Evolutionary conservation across 345 rosid species (phyloP), one percentile per base, ranked within the genome.

Genomic region (Odontarrhena argentea): DNA sequence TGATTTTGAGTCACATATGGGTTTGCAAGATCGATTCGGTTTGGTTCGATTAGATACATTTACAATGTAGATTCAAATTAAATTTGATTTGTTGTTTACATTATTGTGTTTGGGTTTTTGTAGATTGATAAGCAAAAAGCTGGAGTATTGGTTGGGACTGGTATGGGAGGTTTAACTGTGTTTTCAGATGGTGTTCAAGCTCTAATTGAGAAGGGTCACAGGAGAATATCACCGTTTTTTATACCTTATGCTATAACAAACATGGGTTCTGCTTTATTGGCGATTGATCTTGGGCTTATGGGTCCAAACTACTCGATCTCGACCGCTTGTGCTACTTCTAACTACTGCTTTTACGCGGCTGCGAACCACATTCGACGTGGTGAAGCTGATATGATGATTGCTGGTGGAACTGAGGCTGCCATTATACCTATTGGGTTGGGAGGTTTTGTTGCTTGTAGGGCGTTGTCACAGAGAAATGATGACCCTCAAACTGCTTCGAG

Each of bases 321-420:
- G 59, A 87, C 97, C 60, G 97, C 99, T 30, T 95, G 97, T 75
- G 96, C 97, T 13, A 91, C 99, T 30, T 95, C 99, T 43, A 95
- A 94, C 74, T 91, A 83, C 73, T 95, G 99, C 83, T 89, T 95
- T 73, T 91, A 87, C 60, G 96, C 96, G 67, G 99, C 99, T 80
- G 97, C 99, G 12, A 91, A 95, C 57, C 96, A 91, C 79, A 95
- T 91, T 62, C 99, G 93, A 28, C 90, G 94, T n/a, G 97, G 96
- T 35, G 98, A 91, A 85, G 99, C 98, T 71, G 98, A 95, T 73
- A 61, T 95, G 86, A 95, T 95, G 91, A 63, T 95, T 80, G 96
- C 99, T 65, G 99, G 99, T 67, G 97, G 99, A 77, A 91, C 96
- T 18, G 99, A 91, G 82, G 99, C 99, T 74, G 96, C 96, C 34